These are phyloP conservation scores for Trypanosoma avium DNA, from an alignment of 208 protist species.

Conservation along the genomic window DNA sequence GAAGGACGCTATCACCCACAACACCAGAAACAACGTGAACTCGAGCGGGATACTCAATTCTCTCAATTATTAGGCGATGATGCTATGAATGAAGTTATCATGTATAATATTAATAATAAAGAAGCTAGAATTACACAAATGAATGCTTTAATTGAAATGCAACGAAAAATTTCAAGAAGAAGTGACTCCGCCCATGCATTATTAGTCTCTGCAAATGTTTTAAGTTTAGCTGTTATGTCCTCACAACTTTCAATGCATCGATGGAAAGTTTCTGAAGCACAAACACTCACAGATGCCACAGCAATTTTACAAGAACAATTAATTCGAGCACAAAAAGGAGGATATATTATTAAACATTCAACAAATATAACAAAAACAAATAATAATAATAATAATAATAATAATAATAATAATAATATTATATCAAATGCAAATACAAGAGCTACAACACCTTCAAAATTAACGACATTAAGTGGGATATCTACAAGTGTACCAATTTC, in stretches of 20 bases:
- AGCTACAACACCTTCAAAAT: background rate
- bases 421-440: slow-evolving; percentile 1
- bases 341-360: slow-evolving; percentile 43
- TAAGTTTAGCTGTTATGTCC: slow-evolving; percentile 73
- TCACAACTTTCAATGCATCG: slow-evolving; percentile 85
- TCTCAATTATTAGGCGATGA: background rate
- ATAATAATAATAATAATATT: no score
- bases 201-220: slow-evolving; percentile 75
- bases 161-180: slow-evolving; percentile 56
- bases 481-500: background rate
- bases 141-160: slow-evolving; percentile 55
- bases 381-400: no score
- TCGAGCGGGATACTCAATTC: slow-evolving; percentile 7
- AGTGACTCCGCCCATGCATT: slow-evolving; percentile 47
- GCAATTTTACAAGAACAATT: slow-evolving; percentile 56
- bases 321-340: slow-evolving; percentile 30
- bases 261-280: slow-evolving; percentile 76
- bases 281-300: slow-evolving; percentile 63
- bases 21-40: slow-evolving; percentile 1
- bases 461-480: background rate
- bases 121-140: slow-evolving; percentile 38
- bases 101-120: slow-evolving; percentile 3
- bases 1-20: slow-evolving; percentile 49
- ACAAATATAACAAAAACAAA: background rate
- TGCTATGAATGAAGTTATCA: background rate